These are phyloP conservation scores for Monilinia laxa DNA, from an alignment of 2,329 filamentous ascomycete species.

Conservation along the genomic window DNA sequence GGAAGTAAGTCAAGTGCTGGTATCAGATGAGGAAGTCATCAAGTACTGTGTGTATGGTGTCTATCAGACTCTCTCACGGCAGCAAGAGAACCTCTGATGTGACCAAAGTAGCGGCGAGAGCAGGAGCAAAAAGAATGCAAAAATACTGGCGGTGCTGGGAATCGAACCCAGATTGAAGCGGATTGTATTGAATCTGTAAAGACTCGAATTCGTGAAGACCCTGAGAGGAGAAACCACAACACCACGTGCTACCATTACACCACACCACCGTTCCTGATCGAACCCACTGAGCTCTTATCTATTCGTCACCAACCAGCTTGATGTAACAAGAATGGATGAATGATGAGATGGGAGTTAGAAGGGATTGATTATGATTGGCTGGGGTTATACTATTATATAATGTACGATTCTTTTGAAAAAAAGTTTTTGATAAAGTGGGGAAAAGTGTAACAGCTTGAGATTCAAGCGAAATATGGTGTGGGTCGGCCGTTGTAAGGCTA, in stretches of 20 bases:
- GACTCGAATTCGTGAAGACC: slow-evolving; percentile 11
- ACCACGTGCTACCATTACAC: slow-evolving; percentile 25
- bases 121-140: background rate
- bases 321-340: background rate
- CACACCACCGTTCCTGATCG: slow-evolving; percentile 6
- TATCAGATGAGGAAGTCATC: background rate
- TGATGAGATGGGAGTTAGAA: background rate
- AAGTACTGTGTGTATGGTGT: background rate
- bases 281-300: rapidly evolving
- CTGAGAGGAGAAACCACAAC: slow-evolving; percentile 21
- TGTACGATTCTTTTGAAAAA: background rate
- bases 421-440: background rate
- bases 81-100: background rate
- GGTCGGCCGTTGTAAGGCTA: slow-evolving; percentile 5
- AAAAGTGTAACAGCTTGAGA: background rate
- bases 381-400: background rate
- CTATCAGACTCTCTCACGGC: background rate
- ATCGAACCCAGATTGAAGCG: slow-evolving; percentile 25
- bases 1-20: background rate
- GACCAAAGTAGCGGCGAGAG: background rate
- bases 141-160: slow-evolving; percentile 22
- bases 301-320: slow-evolving; percentile 14
- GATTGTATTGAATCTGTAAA: background rate
- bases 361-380: background rate
- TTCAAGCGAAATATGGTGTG: slow-evolving; percentile 5